Conservation (phyloP, 768 basidiomycete species). For the Vararia minispora region DNA sequence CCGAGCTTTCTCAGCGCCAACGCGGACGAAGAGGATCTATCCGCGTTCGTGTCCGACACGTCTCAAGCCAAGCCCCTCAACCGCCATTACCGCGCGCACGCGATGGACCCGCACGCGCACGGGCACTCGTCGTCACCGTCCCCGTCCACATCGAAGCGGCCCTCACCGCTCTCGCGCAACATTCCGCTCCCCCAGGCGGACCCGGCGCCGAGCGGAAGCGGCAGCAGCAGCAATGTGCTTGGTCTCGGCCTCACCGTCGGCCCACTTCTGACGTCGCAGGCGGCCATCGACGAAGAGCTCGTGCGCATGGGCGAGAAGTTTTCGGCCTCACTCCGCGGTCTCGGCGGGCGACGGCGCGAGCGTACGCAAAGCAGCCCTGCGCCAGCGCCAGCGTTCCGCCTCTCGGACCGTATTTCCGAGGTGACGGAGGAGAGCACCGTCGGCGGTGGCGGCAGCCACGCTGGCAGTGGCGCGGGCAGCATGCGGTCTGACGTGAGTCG, state of each 20-base stretch:
- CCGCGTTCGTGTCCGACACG: constrained; percentile 67
- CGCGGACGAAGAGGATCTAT: constrained; percentile 70
- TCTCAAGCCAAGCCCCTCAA: constrained; percentile 55
- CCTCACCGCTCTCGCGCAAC: constrained; percentile 1
- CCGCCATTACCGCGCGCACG: constrained; percentile 14
- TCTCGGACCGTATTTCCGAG: constrained; percentile 14
- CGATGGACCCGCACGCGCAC: constrained; percentile 10
- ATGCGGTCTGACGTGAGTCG: constrained; percentile 12
- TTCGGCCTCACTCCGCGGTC: constrained; percentile 48
- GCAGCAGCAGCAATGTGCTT: constrained; percentile 13
- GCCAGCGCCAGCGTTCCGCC: constrained; percentile 7
- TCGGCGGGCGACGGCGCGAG: constrained; percentile 26
- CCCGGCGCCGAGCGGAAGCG: constrained; percentile 9
- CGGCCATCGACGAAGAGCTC: constrained; percentile 55
- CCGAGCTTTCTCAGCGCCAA: constrained; percentile 35
- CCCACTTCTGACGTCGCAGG: constrained; percentile 53
- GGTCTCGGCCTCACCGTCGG: constrained; percentile 23
- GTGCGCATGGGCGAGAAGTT: constrained; percentile 60
- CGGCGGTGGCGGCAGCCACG: constrained; percentile 1
- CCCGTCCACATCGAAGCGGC: constrained; percentile 1
- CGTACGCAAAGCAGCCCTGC: constrained; percentile 15
- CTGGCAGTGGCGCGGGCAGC: constrained; percentile 7
- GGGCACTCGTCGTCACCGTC: neutral
- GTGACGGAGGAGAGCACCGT: constrained; percentile 8
- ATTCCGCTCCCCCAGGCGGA: constrained; percentile 4